Evolutionary conservation across 768 basidiomycete species (phyloP).

Genomic region (Leucosporidium yakuticum): DNA sequence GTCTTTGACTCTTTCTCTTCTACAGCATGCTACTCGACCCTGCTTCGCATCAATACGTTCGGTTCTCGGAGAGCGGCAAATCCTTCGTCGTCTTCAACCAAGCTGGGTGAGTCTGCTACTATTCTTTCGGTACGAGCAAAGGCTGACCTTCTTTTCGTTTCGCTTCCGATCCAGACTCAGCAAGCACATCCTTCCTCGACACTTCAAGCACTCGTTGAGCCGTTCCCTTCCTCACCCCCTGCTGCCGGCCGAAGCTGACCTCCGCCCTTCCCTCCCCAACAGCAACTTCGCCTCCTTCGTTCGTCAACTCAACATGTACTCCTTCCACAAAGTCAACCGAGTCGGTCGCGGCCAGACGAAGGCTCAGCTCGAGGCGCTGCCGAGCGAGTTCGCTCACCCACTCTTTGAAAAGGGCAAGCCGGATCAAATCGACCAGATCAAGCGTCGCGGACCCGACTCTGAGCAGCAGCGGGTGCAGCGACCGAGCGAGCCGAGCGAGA

Average conservation of each 20-base stretch:
- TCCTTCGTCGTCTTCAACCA: constrained; percentile 1
- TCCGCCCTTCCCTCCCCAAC: too few relatives aligned
- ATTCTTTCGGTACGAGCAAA: too few relatives aligned
- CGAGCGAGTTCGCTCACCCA: constrained; percentile 83
- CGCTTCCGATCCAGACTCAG: too few relatives aligned
- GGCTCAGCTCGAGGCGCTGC: constrained; percentile 57
- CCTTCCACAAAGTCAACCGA: constrained; percentile 83
- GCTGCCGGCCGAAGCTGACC: background rate
- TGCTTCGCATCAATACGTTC: background rate
- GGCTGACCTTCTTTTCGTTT: too few relatives aligned
- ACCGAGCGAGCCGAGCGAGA: too few relatives aligned
- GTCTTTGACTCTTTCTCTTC: too few relatives aligned
- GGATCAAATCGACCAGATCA: constrained; percentile 54
- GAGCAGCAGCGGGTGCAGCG: background rate
- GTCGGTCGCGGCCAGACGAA: constrained; percentile 46
- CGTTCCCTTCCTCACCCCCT: background rate
- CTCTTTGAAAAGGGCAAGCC: constrained; percentile 79
- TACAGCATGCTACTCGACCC: constrained; percentile 5
- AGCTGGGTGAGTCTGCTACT: too few relatives aligned
- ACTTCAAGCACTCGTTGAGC: constrained; percentile 5
- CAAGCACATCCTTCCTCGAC: background rate
- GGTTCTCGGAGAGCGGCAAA: background rate
- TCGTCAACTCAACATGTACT: constrained; percentile 90
- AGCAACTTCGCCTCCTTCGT: constrained; percentile 84
- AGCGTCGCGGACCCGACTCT: background rate